Base-by-base conservation (phyloP, 2,329 filamentous ascomycete species). In the Conoideocrella luteorostrata region DNA sequence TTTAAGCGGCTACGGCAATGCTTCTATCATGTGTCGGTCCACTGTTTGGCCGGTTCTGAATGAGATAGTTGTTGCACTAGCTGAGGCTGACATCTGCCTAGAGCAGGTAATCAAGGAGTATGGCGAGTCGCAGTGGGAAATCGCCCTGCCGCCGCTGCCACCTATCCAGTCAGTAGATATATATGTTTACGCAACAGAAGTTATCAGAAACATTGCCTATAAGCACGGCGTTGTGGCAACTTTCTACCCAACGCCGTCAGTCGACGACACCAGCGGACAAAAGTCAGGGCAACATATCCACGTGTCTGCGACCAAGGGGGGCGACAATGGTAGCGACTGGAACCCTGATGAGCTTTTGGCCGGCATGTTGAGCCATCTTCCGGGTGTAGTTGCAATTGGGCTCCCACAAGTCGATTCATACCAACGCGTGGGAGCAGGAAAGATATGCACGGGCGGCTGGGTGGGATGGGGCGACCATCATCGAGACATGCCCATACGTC, bases 391-490 rank as follows among this genome's bases (percentile, higher is more conserved):
- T 4, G 24, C 39, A 4, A 21, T 41, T 10, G 39, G 39, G 9
- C 28, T 41, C 4, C 18, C 39, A 9, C 39, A 41, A 10, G 17
- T 30, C 5, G 39, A 41, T 26, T 41, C 39, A 10, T 41, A 41
- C 15, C 13, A 32, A n/a, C 39, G 39, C 13, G 39, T 41, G 17
- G 39, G 39, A 15, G 10, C 9, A 7, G 13, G 13, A 7, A 35
- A 35, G 33, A 35, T 35, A n/a, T n/a, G n/a, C 35, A 39, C 18
- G n/a, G 41, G 34, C 18, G 41, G 22, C 13, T 44, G 35, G 33
- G 20, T 44, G 13, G 41, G 41, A 15, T 44, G 28, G 17, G 41
- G 41, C 34, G 39, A 33, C 23, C 33, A 44, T 21, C 38, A 44
- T 36, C 33, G 41, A 1, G 41, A 44, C 35, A 10, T 44, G 34